Conservation (phyloP, 129 eudicot genomes). For the carrot (Daucus carota) region DH1_v3.0 NC_030386.2:20382501-20383000, state of each 20-base stretch:
- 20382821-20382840: constrained; percentile 71
- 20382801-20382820: not conserved
- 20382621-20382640: not conserved
- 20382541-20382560: not conserved
- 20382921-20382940: constrained; percentile 64
- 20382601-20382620: not conserved
- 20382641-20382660: not conserved
- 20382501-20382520: not conserved
- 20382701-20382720: not conserved
- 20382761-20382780: not conserved
- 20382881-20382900: constrained; percentile 90
- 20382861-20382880: constrained; percentile 93
- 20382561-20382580: not conserved
- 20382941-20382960: constrained; percentile 43
- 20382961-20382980: not conserved
- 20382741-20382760: not conserved
- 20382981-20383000: not conserved
- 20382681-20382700: not conserved
- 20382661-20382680: not conserved
- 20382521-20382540: not conserved
- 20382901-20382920: constrained; percentile 74
- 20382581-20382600: not conserved
- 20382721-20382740: not conserved
- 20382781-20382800: not conserved
- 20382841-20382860: constrained; percentile 61